phyloP scores from a whole-genome alignment of 2,329 filamentous ascomycete genomes.

The Fusarium oligoseptatum region DNA sequence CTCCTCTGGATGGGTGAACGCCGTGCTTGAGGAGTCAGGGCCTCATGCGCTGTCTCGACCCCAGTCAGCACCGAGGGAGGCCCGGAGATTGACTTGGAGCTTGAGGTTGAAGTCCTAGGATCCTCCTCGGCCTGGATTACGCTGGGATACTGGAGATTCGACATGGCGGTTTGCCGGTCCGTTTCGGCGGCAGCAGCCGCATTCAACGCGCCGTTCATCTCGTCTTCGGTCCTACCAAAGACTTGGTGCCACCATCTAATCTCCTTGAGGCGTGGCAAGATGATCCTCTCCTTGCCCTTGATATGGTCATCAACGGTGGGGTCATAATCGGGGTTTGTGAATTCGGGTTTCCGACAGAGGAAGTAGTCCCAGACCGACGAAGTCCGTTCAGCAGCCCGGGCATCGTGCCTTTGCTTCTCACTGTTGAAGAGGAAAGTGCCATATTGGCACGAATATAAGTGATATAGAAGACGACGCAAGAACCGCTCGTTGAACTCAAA shows the following conservation, averaged over 20 bases:
- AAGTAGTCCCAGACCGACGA: constrained; percentile 98
- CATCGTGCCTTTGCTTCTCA: constrained; percentile 86
- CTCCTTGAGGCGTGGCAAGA: constrained; percentile 82
- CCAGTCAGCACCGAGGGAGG: constrained; percentile 69
- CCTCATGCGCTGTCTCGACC: constrained; percentile 70
- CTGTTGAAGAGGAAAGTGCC: constrained; percentile 97
- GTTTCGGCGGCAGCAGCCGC: constrained; percentile 65
- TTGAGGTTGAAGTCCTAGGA: constrained; percentile 46
- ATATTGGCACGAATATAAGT: constrained; percentile 95
- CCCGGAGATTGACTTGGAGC: constrained; percentile 53
- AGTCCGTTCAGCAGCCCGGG: constrained; percentile 76
- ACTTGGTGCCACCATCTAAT: constrained; percentile 94
- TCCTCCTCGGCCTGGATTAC: constrained; percentile 44
- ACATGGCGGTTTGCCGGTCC: constrained; percentile 54
- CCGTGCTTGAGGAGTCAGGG: constrained; percentile 58
- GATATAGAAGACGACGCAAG: constrained; percentile 87
- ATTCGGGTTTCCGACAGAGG: constrained; percentile 82
- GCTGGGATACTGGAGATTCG: constrained; percentile 50
- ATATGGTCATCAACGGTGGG: constrained; percentile 80
- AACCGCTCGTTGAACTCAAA: constrained; percentile 99
- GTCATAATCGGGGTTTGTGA: constrained; percentile 86
- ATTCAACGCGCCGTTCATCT: constrained; percentile 85
- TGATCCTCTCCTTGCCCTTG: constrained; percentile 83
- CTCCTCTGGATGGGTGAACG: constrained; percentile 58
- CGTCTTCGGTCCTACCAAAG: constrained; percentile 87